Base-by-base conservation (phyloP, 2,329 filamentous ascomycete species). In the Fusarium oligoseptatum region DNA sequence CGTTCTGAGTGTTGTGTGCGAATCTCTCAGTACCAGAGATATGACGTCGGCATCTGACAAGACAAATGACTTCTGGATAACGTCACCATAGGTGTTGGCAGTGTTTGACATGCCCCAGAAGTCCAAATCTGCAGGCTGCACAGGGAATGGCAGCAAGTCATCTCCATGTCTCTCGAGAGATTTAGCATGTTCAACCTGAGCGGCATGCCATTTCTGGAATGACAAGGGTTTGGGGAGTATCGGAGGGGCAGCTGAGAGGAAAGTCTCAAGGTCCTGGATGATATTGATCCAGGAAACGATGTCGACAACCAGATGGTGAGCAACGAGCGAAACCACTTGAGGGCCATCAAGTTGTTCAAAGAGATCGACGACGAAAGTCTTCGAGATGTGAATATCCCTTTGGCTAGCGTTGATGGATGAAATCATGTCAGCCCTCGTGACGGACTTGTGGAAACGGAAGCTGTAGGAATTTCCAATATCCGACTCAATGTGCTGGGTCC, bases 251-350 rank as follows among this genome's bases (percentile, higher is more conserved):
- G 58, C 63, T 9, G 81, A 76, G 8, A 87, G 74, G 1, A 84
- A 69, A 7, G 80, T 79, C 63, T 87, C 85, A 0, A 88, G 76
- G 55, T 88, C 85, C 39, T 84, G 81, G 0, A 87, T 73, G 2
- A 87, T 77, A 4, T 85, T 80, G 9, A 84, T 79, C 86, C 86
- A 88, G 0, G 85, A 85, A 1, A 87, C 84, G 5, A 87, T 74
- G 61, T 87, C 85, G 17, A 87, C 80, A 2, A 84, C 80, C 0
- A 84, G 74, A 64, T 85, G 84, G 15, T 84, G 83, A 2, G 78
- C 80, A 8, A 79, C 74, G 10, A 85, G 60, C 7, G 80, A 82
- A 0, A 83, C 56, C 2, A 76, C 50, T 37, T 81, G 81, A 9
- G 72, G 29, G 5, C 65, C 66, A 1, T 64, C n/a, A 5, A 24